Percentiles rank a stretch among this genome's conserved stretches.
Evolutionary conservation across 176 grass and related monocot species (phyloP).

Genomic region (Triticum dicoccoides): DNA sequence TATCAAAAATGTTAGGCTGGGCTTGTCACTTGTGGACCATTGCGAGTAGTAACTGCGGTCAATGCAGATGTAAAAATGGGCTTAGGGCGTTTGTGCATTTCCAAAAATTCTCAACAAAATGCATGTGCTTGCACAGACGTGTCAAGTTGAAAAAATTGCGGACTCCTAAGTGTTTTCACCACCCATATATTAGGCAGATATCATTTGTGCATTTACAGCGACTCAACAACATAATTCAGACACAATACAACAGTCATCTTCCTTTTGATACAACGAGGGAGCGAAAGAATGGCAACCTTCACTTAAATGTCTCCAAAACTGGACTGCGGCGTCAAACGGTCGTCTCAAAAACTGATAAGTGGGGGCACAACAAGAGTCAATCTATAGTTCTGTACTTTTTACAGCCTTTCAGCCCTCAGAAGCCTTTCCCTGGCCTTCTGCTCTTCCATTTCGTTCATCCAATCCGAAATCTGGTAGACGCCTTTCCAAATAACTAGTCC

Average conservation of each 20-base stretch:
- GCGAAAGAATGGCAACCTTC: background rate
- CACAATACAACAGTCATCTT: background rate
- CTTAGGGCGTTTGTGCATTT: background rate
- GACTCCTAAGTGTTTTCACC: background rate
- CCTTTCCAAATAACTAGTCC: conserved; percentile 36
- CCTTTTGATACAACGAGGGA: background rate
- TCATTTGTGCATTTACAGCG: conserved; percentile 12
- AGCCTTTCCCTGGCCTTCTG: conserved; percentile 42
- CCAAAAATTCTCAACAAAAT: background rate
- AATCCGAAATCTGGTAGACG: conserved; percentile 72
- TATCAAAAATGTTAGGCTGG: background rate
- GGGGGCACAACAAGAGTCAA: background rate
- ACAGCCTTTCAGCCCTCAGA: conserved; percentile 37
- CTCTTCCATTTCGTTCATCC: conserved; percentile 88
- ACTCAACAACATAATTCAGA: background rate
- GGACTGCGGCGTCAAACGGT: background rate
- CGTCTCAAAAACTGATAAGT: background rate
- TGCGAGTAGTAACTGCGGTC: too few relatives aligned
- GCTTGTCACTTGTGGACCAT: too few relatives aligned
- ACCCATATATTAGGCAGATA: background rate
- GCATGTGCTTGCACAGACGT: too few relatives aligned
- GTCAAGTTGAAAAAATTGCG: too few relatives aligned
- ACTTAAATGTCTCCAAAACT: background rate
- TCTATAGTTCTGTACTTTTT: background rate
- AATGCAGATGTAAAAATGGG: background rate